Conservation (phyloP, 2,329 filamentous ascomycete genomes). For the Fusarium tuaranense region DNA sequence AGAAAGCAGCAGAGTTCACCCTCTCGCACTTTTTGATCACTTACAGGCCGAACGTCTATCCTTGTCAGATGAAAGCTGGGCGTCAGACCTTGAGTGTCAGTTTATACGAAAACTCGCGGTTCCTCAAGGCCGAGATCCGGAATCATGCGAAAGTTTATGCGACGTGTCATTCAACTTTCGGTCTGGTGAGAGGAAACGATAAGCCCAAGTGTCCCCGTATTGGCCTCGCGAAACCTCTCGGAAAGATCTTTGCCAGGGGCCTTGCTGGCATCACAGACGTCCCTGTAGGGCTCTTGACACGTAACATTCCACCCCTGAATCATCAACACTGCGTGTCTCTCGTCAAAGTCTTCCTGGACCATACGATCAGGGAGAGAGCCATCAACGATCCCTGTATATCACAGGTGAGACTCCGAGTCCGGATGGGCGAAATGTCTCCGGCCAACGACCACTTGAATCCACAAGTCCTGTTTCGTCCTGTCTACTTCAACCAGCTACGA, state of each 20-base stretch:
- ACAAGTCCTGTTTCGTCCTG: slow-evolving; percentile 22
- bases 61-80: neutral
- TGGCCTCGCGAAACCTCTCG: slow-evolving; percentile 4
- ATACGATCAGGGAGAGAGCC: neutral
- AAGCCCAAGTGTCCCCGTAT: neutral
- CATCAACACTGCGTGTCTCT: slow-evolving; percentile 4
- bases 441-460: neutral
- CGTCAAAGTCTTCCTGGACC: neutral
- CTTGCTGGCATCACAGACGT: neutral
- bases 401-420: slow-evolving; percentile 12
- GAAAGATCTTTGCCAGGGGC: neutral
- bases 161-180: neutral
- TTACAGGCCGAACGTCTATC: neutral
- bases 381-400: neutral
- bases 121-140: neutral
- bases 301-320: slow-evolving; percentile 11
- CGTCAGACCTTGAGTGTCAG: slow-evolving; percentile 5
- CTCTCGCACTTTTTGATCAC: neutral
- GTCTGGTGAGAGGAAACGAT: no score
- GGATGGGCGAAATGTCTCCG: slow-evolving; percentile 17
- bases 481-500: slow-evolving; percentile 38
- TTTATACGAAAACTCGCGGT: neutral
- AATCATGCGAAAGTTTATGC: neutral
- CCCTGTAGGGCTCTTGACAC: slow-evolving; percentile 10
- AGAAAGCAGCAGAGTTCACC: neutral